Evolutionary conservation across 495 filamentous ascomycete genomes (phyloP).

Genomic region (Aspergillus homomorphus): DNA sequence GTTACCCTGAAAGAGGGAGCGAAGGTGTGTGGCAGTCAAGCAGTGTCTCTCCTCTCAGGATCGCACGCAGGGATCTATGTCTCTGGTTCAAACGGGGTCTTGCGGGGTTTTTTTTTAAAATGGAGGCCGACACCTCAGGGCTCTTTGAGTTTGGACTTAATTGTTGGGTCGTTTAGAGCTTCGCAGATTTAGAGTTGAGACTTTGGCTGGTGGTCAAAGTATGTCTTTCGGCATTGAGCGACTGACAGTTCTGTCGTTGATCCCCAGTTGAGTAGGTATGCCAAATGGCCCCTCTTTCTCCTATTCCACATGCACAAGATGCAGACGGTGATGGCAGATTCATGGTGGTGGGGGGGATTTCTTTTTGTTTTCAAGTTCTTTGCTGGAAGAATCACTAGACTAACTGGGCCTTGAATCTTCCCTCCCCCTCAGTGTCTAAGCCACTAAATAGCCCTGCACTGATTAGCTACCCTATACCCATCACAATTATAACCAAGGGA

Average conservation of each 20-base stretch:
- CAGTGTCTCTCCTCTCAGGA: conserved; percentile 27
- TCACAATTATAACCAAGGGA: neutral
- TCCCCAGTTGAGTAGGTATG: too few species aligned
- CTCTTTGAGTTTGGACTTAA: neutral
- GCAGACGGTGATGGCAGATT: too few species aligned
- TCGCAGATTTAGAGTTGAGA: neutral
- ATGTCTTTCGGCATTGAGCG: neutral
- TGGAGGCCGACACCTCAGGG: conserved; percentile 8
- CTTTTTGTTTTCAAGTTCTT: neutral
- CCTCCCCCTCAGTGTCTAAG: neutral
- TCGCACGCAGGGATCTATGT: conserved; percentile 36
- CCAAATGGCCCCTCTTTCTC: neutral
- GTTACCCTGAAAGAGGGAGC: conserved; percentile 38
- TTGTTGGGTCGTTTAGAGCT: neutral
- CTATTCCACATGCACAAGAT: too few species aligned
- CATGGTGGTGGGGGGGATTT: too few species aligned
- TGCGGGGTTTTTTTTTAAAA: conserved; percentile 26
- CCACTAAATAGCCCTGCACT: neutral
- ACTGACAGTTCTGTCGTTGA: neutral
- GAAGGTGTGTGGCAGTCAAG: conserved; percentile 16
- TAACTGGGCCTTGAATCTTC: too few species aligned
- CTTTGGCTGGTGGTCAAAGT: neutral
- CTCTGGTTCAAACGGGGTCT: conserved; percentile 21
- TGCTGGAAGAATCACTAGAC: neutral
- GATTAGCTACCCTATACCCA: neutral